A percentile compares a stretch with the other conserved stretches of the same genome.
Conservation (phyloP, 23 red algal genomes). For the Gracilaria caudata region DNA sequence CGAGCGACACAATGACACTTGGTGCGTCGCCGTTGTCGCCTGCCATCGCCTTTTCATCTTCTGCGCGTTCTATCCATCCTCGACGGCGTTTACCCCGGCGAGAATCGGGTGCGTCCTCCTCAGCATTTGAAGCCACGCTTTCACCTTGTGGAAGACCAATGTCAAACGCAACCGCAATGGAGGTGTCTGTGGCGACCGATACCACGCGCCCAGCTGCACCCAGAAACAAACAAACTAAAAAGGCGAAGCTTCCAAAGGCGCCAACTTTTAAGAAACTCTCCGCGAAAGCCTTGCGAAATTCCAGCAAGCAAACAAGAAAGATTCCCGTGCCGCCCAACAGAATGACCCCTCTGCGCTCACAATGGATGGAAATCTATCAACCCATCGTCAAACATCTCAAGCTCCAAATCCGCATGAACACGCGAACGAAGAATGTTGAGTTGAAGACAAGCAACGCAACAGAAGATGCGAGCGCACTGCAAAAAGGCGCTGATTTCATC, state of each 20-base stretch:
- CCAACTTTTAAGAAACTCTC: constrained; percentile 33
- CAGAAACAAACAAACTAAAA: not conserved
- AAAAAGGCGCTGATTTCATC: constrained; percentile 94
- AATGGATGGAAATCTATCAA: constrained; percentile 94
- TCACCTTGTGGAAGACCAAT: too few species aligned
- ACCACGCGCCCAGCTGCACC: not conserved
- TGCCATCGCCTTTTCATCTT: too few species aligned
- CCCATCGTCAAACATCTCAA: constrained; percentile 89
- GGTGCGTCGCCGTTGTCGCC: constrained; percentile 1
- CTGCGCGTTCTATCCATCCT: too few species aligned
- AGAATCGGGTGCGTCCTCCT: too few species aligned
- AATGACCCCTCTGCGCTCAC: constrained; percentile 75
- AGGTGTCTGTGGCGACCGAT: not conserved
- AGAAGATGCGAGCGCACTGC: constrained; percentile 79
- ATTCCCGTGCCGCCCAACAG: constrained; percentile 92
- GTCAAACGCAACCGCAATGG: not conserved
- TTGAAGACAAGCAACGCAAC: constrained; percentile 72
- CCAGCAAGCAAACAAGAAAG: constrained; percentile 29
- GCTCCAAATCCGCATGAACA: constrained; percentile 96
- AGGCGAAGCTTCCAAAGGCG: constrained; percentile 28
- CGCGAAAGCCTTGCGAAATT: constrained; percentile 19
- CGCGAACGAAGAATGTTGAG: constrained; percentile 72
- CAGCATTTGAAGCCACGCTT: too few species aligned
- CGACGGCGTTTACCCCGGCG: too few species aligned
- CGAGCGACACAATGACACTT: not conserved